These are phyloP conservation scores for Maudiozyma bulderi DNA, from an alignment of 805 yeast genomes.

Conservation along the genomic window DNA sequence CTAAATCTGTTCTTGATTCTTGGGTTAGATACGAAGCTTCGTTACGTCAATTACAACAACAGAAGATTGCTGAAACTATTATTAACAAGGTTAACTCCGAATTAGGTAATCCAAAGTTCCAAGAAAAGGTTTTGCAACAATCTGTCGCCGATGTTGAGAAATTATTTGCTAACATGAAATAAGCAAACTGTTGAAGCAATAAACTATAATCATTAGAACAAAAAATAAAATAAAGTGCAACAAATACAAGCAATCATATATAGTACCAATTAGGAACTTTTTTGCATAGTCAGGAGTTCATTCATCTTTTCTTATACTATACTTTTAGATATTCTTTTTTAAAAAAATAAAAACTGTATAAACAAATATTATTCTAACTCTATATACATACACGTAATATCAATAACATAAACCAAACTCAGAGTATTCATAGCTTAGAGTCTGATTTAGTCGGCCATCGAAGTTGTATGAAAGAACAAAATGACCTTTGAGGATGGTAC, in stretches of 20 bases:
- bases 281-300: background rate
- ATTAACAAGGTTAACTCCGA: slow-evolving; percentile 83
- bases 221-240: too few species aligned
- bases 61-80: slow-evolving; percentile 78
- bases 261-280: too few species aligned
- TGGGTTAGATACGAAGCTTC: slow-evolving; percentile 98
- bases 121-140: slow-evolving; percentile 83
- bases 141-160: slow-evolving; percentile 88
- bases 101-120: slow-evolving; percentile 80
- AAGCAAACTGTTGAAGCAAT: slow-evolving; percentile 1
- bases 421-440: too few species aligned
- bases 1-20: slow-evolving; percentile 90
- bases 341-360: background rate
- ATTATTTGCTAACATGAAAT: slow-evolving; percentile 44
- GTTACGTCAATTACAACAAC: slow-evolving; percentile 92
- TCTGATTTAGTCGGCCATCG: too few species aligned
- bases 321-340: slow-evolving; percentile 8
- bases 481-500: too few species aligned
- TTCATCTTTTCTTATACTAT: background rate
- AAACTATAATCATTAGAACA: background rate
- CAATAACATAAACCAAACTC: too few species aligned
- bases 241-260: too few species aligned
- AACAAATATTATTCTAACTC: background rate
- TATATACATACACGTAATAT: background rate
- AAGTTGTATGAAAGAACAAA: too few species aligned